Percentiles rank a stretch among this genome's conserved stretches.
These are phyloP conservation scores for Jaenimonas drosophilae DNA, from an alignment of 208 protist genomes.

Conservation along the genomic window DNA sequence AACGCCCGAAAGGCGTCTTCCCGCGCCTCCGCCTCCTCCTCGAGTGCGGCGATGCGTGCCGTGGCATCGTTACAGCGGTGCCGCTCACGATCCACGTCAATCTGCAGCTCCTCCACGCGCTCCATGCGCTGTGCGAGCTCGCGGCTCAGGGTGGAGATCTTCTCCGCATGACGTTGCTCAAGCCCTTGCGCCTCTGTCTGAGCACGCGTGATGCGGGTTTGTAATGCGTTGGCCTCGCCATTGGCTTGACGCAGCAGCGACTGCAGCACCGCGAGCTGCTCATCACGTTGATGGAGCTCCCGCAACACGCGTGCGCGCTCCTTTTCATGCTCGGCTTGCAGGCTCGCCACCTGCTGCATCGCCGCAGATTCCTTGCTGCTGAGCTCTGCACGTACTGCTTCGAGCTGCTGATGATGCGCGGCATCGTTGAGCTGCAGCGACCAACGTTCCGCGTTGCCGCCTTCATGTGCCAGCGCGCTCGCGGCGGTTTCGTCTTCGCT, in stretches of 20 bases:
- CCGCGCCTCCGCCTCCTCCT: conserved; percentile 46
- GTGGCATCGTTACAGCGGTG: conserved; percentile 15
- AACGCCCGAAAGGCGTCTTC: conserved; percentile 54
- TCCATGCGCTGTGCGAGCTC: conserved; percentile 39
- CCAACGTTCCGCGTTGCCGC: no score
- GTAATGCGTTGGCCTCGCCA: conserved; percentile 20
- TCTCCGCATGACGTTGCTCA: conserved; percentile 31
- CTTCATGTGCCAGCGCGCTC: neutral
- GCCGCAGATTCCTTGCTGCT: conserved; percentile 15
- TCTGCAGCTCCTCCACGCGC: conserved; percentile 11
- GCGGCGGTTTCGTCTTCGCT: neutral
- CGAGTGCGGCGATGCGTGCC: conserved; percentile 21
- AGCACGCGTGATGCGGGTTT: conserved; percentile 24
- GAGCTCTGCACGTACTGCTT: conserved; percentile 10
- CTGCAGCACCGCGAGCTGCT: conserved; percentile 43
- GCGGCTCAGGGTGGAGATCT: conserved; percentile 32
- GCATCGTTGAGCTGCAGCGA: conserved; percentile 12
- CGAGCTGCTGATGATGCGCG: conserved; percentile 15
- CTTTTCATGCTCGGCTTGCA: conserved; percentile 27
- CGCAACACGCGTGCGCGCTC: conserved; percentile 29
- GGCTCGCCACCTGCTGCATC: no score
- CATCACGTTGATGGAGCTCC: conserved; percentile 53
- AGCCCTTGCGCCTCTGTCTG: conserved; percentile 32
- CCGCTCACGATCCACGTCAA: conserved; percentile 9
- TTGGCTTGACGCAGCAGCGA: conserved; percentile 53